Evolutionary conservation across 1,284 basidiomycete species (phyloP).

Genomic region (Rhodotorula sp.): DNA sequence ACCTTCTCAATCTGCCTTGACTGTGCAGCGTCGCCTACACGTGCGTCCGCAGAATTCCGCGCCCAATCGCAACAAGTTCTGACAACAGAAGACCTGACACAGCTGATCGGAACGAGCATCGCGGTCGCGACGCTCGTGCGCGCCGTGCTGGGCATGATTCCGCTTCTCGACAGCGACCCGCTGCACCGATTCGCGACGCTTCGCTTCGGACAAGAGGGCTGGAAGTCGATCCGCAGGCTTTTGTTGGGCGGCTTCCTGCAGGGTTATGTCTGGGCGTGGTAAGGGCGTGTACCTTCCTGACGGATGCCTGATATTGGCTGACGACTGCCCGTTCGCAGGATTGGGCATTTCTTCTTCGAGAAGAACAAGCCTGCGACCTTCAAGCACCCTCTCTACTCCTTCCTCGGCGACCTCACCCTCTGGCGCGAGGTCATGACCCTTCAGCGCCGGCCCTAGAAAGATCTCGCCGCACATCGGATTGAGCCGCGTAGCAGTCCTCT

Average conservation of each 20-base stretch:
- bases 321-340: not conserved
- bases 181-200: constrained; percentile 5
- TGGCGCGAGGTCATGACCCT: constrained; percentile 24
- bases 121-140: constrained; percentile 13
- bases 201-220: constrained; percentile 19
- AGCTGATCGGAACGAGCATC: constrained; percentile 30
- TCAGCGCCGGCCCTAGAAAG: constrained; percentile 2
- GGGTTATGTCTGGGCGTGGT: constrained; percentile 33
- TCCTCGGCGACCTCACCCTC: constrained; percentile 23
- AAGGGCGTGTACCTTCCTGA: too few relatives aligned
- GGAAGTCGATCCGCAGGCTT: constrained; percentile 17
- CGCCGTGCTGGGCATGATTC: constrained; percentile 16
- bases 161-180: constrained; percentile 8
- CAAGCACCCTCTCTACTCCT: constrained; percentile 33
- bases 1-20: not conserved
- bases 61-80: not conserved
- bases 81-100: not conserved
- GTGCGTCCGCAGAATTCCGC: not conserved
- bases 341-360: constrained; percentile 35
- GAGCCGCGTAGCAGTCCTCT: too few relatives aligned
- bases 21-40: constrained; percentile 24
- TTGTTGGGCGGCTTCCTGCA: constrained; percentile 25
- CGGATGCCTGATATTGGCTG: too few relatives aligned
- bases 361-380: constrained; percentile 33
- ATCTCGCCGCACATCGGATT: too few relatives aligned